These are phyloP conservation scores for Eutrema heterophyllum DNA, from an alignment of 345 rosid species.

Conservation along the genomic window DNA sequence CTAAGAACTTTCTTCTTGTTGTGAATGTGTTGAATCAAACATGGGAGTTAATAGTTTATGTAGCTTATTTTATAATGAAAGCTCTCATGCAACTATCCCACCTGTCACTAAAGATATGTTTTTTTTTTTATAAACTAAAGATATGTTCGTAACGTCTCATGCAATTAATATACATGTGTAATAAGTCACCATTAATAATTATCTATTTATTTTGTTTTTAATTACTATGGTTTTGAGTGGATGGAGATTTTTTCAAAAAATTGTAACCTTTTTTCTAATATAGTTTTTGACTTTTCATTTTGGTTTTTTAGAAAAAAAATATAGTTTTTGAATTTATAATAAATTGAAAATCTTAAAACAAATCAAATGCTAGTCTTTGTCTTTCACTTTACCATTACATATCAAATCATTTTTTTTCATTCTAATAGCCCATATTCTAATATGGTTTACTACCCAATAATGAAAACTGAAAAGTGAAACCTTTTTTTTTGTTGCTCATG, in stretches of 20 bases:
- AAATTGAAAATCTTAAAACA: too few relatives aligned
- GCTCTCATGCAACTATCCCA: neutral
- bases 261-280: too few relatives aligned
- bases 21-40: neutral
- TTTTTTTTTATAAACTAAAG: neutral
- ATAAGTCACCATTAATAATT: neutral
- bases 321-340: too few relatives aligned
- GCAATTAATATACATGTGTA: neutral
- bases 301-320: too few relatives aligned
- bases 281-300: too few relatives aligned
- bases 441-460: too few relatives aligned
- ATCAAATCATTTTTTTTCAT: too few relatives aligned
- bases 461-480: too few relatives aligned
- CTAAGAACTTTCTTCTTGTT: neutral
- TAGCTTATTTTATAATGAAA: neutral
- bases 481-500: too few relatives aligned
- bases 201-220: neutral
- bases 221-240: neutral
- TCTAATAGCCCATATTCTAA: too few relatives aligned
- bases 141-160: constrained; percentile 4
- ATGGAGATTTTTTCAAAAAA: neutral
- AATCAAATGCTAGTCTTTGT: too few relatives aligned
- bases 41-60: neutral
- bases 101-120: neutral
- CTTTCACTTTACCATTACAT: too few relatives aligned